These are phyloP conservation scores for Salix viminalis DNA, from an alignment of 345 rosid species.

Conservation along the genomic window DNA sequence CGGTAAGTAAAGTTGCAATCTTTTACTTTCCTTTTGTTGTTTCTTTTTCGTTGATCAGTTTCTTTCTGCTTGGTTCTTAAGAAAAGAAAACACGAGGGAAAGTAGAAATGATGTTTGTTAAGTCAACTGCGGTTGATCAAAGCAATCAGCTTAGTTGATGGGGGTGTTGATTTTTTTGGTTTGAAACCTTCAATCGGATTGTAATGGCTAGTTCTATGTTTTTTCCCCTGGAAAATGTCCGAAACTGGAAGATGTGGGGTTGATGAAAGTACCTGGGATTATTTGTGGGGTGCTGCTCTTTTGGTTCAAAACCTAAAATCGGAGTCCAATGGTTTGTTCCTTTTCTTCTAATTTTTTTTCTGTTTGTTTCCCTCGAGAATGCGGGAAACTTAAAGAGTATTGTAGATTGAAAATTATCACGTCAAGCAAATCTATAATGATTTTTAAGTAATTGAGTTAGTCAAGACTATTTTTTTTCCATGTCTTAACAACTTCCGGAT, in stretches of 20 bases:
- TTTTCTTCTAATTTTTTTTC: not conserved
- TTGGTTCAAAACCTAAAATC: not conserved
- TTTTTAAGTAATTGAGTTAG: not conserved
- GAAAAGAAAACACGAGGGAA: constrained; percentile 8
- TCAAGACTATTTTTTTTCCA: not conserved
- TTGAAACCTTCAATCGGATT: not conserved
- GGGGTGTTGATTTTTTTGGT: not conserved
- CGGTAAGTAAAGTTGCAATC: constrained; percentile 28
- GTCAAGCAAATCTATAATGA: constrained; percentile 1
- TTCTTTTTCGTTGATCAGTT: not conserved
- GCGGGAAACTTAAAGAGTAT: not conserved
- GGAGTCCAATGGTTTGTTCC: not conserved
- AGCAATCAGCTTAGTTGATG: not conserved
- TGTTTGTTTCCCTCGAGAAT: constrained; percentile 11
- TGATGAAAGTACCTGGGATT: not conserved
- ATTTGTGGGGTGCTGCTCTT: not conserved
- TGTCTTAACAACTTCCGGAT: not conserved
- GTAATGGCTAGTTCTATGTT: not conserved
- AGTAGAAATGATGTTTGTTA: not conserved
- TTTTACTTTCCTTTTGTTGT: not conserved
- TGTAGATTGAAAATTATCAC: not conserved
- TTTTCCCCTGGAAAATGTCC: constrained; percentile 1
- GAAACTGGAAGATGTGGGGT: not conserved
- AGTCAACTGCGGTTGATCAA: not conserved
- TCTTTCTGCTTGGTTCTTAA: constrained; percentile 14